These are phyloP conservation scores for Gymnopus androsaceus DNA, from an alignment of 1,284 basidiomycete genomes.

Conservation along the genomic window DNA sequence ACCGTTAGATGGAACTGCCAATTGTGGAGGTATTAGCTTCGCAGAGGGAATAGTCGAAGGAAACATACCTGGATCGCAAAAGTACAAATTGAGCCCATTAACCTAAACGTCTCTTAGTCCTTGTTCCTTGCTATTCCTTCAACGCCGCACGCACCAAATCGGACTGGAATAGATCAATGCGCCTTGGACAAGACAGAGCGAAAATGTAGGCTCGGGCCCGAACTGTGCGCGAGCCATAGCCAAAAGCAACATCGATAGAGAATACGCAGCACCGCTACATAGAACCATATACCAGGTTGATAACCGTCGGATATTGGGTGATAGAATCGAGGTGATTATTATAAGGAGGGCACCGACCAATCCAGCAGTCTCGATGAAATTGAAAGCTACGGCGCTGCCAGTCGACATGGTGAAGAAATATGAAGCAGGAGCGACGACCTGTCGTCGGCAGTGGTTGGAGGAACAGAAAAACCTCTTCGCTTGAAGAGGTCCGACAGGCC, in stretches of 20 bases:
- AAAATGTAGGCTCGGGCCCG: neutral
- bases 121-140: neutral
- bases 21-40: neutral
- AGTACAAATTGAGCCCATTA: neutral
- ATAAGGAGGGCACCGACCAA: neutral
- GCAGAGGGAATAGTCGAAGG: neutral
- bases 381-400: neutral
- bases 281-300: conserved; percentile 3
- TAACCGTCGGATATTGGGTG: neutral
- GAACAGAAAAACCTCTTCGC: too few relatives aligned
- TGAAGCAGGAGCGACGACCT: neutral
- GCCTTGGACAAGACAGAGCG: neutral
- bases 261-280: neutral
- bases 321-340: neutral
- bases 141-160: neutral
- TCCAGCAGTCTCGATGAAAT: neutral
- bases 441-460: too few relatives aligned
- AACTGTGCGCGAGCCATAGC: neutral
- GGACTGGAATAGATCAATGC: neutral
- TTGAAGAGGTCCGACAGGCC: too few relatives aligned
- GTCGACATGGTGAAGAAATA: neutral
- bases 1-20: neutral
- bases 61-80: neutral
- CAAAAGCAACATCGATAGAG: neutral
- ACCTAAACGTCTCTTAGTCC: neutral